Base-by-base conservation (phyloP, 352 stramenopile genomes). In the Pythium monospermum region DNA sequence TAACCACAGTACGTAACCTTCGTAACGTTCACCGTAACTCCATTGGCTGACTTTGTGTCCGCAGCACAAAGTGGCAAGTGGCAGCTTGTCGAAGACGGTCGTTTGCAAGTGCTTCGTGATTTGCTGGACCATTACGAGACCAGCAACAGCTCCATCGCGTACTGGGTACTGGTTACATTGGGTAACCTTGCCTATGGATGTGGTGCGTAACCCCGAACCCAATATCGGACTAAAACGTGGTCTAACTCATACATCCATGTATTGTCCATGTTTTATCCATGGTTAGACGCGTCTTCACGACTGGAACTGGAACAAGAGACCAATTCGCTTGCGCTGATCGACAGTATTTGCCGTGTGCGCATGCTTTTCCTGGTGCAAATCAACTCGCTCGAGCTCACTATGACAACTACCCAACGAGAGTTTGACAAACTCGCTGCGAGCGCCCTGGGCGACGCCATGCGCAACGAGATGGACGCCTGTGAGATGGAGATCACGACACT, bases 391-490 rank as follows among this genome's bases (percentile, higher is more conserved):
- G 69, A 85, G 38, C 49, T 83, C 25, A 69, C 70, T 4, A 44
- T 83, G 8, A 41, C 42, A 3, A 54, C 56, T 7, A 62, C 66
- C 15, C 51, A 71, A 26, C 45, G 49, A 23, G 43, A 57, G 15
- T 64, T 80, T 26, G 64, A 64, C n/a, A 55, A 53, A 11, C 46
- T 87, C 23, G 57, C 72, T 13, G 63, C 66, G 6, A 74, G 66
- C n/a, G 59, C 77, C 35, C 76, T 87, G 19, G 68, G 72, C 39
- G 72, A 90, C 56, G 70, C 80, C 52, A 83, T 80, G 53, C 79
- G 74, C 32, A 90, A 90, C 52, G 76, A 78, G 7, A 46, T 90
- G 47, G 79, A 87, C 37, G 67, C 67, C 8, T 67, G 59, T 26
- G 66, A 72, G 18, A 61, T 81, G 23, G 56, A 72, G 13, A 61